Percentiles rank a stretch among this genome's conserved stretches.
These are phyloP conservation scores for Kodamaea suecica DNA, from an alignment of 1,139 yeast genomes.

Conservation along the genomic window DNA sequence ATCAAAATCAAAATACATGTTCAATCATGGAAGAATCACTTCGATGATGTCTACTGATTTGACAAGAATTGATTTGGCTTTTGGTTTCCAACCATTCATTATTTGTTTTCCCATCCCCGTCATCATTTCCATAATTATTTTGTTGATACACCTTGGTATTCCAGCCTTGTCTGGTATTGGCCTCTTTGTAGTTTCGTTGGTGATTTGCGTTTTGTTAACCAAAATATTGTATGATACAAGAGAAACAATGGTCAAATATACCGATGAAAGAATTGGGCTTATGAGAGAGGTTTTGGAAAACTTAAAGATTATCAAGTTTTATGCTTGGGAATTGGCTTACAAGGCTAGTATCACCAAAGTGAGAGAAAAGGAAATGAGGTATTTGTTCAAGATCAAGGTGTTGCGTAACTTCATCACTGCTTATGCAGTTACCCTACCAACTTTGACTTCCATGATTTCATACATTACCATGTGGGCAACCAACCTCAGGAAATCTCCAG, in stretches of 20 bases:
- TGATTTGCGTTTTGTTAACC: constrained; percentile 38
- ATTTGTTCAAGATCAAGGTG: constrained; percentile 42
- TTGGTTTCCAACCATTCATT: constrained; percentile 46
- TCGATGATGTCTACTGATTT: constrained; percentile 46
- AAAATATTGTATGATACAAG: constrained; percentile 35
- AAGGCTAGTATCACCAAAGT: constrained; percentile 33
- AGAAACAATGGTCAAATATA: constrained; percentile 37
- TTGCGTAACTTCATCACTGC: constrained; percentile 46
- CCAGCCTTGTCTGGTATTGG: constrained; percentile 45
- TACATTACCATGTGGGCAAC: constrained; percentile 46
- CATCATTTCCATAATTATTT: constrained; percentile 36
- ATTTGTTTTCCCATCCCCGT: constrained; percentile 47
- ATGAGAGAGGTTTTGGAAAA: constrained; percentile 45
- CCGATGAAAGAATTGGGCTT: constrained; percentile 43
- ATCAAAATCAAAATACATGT: constrained; percentile 32
- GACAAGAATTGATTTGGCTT: constrained; percentile 45
- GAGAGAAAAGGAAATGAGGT: constrained; percentile 40
- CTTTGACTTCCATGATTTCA: constrained; percentile 18
- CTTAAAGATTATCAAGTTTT: constrained; percentile 44
- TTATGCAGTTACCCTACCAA: constrained; percentile 38
- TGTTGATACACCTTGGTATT: constrained; percentile 37
- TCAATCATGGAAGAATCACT: constrained; percentile 41
- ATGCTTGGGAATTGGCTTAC: constrained; percentile 50
- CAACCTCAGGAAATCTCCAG: constrained; percentile 32
- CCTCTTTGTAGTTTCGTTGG: constrained; percentile 37